A percentile compares a stretch with the other conserved stretches of the same genome.
phyloP scores from a whole-genome alignment of 169 alveolate genomes.

The Plasmodium vivax region DNA sequence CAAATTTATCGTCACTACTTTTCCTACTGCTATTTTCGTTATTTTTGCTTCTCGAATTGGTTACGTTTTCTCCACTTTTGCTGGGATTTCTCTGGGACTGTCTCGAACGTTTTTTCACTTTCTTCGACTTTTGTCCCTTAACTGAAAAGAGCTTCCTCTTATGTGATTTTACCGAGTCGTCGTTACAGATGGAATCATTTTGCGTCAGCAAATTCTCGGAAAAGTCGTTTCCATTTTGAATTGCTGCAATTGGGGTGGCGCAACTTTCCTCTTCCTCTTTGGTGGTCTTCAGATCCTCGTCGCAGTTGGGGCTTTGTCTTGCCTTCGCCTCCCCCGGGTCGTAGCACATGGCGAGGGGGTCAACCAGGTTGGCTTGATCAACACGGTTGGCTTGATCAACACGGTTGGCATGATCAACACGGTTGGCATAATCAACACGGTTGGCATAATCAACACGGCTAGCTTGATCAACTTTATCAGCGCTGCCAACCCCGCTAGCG shows the following conservation, averaged over 20 bases:
- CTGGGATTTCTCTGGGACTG: neutral
- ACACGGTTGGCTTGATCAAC: neutral
- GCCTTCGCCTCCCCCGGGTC: neutral
- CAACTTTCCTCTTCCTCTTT: neutral
- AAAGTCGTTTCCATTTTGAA: neutral
- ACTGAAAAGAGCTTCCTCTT: slow-evolving; percentile 10
- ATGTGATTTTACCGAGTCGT: neutral
- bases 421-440: neutral
- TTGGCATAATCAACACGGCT: neutral
- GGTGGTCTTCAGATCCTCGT: neutral
- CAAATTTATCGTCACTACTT: slow-evolving; percentile 12
- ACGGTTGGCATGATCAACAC: neutral
- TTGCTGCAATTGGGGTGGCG: neutral
- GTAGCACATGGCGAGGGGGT: neutral
- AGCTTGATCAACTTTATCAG: neutral
- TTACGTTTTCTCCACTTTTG: slow-evolving; percentile 2
- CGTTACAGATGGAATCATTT: neutral
- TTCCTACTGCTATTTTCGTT: slow-evolving; percentile 27
- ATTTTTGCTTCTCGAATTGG: slow-evolving; percentile 16
- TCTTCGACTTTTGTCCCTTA: slow-evolving; percentile 20
- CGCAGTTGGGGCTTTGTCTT: neutral
- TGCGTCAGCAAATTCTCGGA: neutral
- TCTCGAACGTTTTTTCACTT: slow-evolving; percentile 31
- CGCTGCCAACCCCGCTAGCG: neutral
- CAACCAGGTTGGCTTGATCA: neutral